Evolutionary conservation across 2,329 filamentous ascomycete genomes (phyloP).

Genomic region (Alternaria arborescens): DNA sequence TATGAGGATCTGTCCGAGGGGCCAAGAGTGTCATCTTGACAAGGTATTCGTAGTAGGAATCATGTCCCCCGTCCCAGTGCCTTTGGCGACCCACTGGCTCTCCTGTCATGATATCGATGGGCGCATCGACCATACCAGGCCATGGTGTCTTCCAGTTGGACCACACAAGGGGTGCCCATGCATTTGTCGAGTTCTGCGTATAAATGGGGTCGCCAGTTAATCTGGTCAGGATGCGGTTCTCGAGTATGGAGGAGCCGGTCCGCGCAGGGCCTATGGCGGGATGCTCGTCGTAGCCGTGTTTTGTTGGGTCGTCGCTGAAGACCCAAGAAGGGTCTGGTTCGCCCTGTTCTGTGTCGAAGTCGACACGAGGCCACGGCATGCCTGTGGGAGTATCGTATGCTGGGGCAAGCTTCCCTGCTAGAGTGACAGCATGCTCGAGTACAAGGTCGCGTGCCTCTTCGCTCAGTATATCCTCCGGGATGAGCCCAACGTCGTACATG

Average conservation of each 20-base stretch:
- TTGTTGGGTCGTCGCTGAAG: constrained; percentile 39
- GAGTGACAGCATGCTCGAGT: constrained; percentile 48
- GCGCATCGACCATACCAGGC: constrained; percentile 53
- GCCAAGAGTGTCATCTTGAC: constrained; percentile 52
- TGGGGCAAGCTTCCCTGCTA: constrained; percentile 50
- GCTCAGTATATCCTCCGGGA: constrained; percentile 45
- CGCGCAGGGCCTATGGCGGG: constrained; percentile 53
- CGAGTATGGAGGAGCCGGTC: constrained; percentile 56
- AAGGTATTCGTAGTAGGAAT: constrained; percentile 56
- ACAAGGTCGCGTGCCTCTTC: constrained; percentile 44
- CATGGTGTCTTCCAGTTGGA: constrained; percentile 51
- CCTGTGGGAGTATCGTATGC: constrained; percentile 54
- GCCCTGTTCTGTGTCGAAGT: constrained; percentile 51
- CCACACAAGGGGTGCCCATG: constrained; percentile 58
- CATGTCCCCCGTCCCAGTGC: constrained; percentile 57
- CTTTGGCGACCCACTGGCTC: constrained; percentile 50
- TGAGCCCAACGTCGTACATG: constrained; percentile 53
- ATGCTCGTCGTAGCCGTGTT: constrained; percentile 45
- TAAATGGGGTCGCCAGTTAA: constrained; percentile 54
- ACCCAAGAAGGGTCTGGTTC: constrained; percentile 41
- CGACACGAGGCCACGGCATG: constrained; percentile 57
- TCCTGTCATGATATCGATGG: constrained; percentile 55
- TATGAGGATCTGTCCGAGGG: constrained; percentile 48
- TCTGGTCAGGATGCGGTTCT: constrained; percentile 53
- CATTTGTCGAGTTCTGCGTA: constrained; percentile 52